phyloP scores from a whole-genome alignment of 2,329 filamentous ascomycete species.

The Phyllosticta ampelicida region DNA sequence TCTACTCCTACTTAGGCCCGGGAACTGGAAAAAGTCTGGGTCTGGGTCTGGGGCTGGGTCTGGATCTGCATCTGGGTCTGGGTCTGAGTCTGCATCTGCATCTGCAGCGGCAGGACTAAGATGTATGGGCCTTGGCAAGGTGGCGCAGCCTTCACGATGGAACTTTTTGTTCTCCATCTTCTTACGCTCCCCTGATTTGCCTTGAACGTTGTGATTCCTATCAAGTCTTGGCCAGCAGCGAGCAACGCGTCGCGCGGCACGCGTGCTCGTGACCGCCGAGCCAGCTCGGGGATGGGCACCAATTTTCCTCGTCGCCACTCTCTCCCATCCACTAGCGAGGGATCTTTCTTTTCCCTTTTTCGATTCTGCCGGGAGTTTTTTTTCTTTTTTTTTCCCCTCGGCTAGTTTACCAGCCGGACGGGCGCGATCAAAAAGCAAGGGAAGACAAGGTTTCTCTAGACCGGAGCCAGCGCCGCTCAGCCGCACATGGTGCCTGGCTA shows the following conservation, averaged over 20 bases:
- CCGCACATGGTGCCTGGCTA: background rate
- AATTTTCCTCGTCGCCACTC: too few species aligned
- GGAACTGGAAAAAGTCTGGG: background rate
- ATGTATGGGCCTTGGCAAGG: background rate
- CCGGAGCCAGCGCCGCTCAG: background rate
- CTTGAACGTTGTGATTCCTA: too few species aligned
- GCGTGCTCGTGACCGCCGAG: too few species aligned
- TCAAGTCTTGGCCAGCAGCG: too few species aligned
- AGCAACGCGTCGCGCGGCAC: too few species aligned
- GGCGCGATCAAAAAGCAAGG: background rate
- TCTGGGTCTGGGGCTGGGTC: background rate
- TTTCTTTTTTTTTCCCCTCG: background rate
- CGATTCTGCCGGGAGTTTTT: too few species aligned
- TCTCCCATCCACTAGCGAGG: background rate
- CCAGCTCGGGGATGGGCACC: too few species aligned
- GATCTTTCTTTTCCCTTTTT: background rate
- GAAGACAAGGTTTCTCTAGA: background rate
- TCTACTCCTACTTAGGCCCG: too few species aligned
- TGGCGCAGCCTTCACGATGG: background rate
- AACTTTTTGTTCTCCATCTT: background rate
- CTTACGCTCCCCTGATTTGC: too few species aligned
- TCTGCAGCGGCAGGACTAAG: background rate
- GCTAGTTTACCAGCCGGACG: background rate
- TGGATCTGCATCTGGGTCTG: too few species aligned
- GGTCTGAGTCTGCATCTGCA: too few species aligned